Percentiles rank a stretch among this genome's conserved stretches.
Conservation (phyloP, 768 basidiomycete genomes). For the Lactarius deliciosus region DNA sequence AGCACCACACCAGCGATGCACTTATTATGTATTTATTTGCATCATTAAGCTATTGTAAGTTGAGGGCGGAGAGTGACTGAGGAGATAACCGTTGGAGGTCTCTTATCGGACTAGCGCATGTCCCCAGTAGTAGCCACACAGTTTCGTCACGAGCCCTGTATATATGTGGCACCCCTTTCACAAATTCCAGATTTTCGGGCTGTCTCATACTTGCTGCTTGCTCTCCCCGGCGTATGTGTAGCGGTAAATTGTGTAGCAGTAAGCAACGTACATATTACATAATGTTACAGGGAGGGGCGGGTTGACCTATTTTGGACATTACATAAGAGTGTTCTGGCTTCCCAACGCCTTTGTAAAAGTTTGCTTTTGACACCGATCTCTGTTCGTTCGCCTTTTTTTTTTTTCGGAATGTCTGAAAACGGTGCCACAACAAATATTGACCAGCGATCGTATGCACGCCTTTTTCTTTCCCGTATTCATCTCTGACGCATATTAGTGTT, state of each 20-base stretch:
- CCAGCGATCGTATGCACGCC: conserved; percentile 28
- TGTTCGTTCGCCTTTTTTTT: not conserved
- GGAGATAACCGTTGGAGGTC: not conserved
- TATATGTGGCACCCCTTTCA: no score
- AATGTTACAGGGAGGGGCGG: not conserved
- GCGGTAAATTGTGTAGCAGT: no score
- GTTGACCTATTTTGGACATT: not conserved
- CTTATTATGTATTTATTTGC: conserved; percentile 9
- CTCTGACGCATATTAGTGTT: conserved; percentile 21
- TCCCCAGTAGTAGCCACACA: no score
- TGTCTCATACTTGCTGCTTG: no score
- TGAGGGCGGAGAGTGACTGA: not conserved
- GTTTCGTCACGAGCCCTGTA: no score
- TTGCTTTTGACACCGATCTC: conserved; percentile 20
- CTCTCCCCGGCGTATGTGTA: no score
- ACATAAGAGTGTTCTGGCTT: conserved; percentile 20
- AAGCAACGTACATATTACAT: conserved; percentile 3
- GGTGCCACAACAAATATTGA: conserved; percentile 25
- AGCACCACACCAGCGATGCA: not conserved
- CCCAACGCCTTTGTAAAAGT: not conserved
- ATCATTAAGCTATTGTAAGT: conserved; percentile 1
- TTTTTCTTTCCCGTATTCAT: not conserved
- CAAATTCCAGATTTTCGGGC: no score
- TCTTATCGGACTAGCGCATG: not conserved
- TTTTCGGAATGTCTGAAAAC: conserved; percentile 26